Conservation (phyloP, 306 rosid species). For the Heteromeles arbutifolia region DNA sequence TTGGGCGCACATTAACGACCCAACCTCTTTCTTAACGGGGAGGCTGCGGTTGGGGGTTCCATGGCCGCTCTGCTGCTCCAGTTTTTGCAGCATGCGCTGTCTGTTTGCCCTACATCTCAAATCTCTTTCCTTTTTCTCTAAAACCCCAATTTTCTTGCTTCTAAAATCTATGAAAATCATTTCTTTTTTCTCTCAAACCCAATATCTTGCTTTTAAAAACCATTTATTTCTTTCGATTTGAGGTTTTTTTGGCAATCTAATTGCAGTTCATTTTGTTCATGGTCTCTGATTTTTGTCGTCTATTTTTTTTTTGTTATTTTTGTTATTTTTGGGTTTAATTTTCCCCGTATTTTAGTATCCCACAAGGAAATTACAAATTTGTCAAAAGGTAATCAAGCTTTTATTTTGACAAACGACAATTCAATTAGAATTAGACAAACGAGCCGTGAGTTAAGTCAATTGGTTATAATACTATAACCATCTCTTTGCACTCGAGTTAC, state of each 20-base stretch:
- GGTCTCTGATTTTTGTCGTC: not conserved
- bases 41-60: constrained; percentile 20
- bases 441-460: too few species aligned
- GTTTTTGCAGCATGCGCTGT: constrained; percentile 24
- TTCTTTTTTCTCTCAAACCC: not conserved
- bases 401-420: not conserved
- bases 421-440: too few species aligned
- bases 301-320: too few species aligned
- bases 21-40: not conserved
- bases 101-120: constrained; percentile 27
- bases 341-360: not conserved
- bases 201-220: not conserved
- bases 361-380: too few species aligned
- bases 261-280: not conserved
- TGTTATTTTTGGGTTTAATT: too few species aligned
- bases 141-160: not conserved
- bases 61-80: constrained; percentile 24
- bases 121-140: too few species aligned
- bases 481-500: too few species aligned
- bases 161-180: not conserved
- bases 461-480: accelerated
- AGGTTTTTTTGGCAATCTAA: too few species aligned
- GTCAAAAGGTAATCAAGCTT: not conserved
- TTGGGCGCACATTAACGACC: constrained; percentile 30
- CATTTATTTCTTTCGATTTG: not conserved